Conservation (phyloP, 768 basidiomycete species). For the Xerocomellus dryophilus region DNA sequence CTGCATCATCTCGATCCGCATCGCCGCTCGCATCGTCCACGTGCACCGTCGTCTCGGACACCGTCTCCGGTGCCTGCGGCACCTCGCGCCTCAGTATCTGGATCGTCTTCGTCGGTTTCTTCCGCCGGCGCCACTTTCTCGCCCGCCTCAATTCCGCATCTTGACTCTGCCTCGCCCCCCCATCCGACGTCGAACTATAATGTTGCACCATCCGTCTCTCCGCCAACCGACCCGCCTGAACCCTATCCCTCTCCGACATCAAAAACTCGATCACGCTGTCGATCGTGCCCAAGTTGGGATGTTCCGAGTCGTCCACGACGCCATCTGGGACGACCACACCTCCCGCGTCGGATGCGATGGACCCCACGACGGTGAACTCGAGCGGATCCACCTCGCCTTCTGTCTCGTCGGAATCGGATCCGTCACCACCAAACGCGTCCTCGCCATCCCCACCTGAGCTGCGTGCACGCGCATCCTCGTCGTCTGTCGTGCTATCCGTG, state of each 20-base stretch:
- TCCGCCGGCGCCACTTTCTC: conserved; percentile 36
- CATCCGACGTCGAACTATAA: conserved; percentile 37
- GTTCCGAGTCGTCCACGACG: conserved; percentile 30
- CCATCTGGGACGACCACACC: conserved; percentile 30
- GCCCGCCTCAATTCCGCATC: conserved; percentile 40
- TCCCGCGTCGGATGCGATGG: conserved; percentile 21
- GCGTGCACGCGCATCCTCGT: conserved; percentile 4
- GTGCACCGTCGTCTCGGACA: conserved; percentile 23
- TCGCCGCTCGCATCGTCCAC: conserved; percentile 26
- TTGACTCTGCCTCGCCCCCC: conserved; percentile 35
- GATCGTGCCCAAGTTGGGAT: conserved; percentile 70
- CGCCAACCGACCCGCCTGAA: conserved; percentile 42
- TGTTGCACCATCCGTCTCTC: conserved; percentile 26
- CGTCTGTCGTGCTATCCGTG: conserved; percentile 20
- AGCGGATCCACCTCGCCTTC: conserved; percentile 36
- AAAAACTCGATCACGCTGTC: conserved; percentile 75
- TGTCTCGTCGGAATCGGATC: conserved; percentile 33
- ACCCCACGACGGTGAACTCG: conserved; percentile 28
- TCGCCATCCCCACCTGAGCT: conserved; percentile 4
- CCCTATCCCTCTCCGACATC: conserved; percentile 62
- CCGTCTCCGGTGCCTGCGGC: conserved; percentile 17
- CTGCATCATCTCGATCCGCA: conserved; percentile 25
- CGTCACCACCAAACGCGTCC: conserved; percentile 10
- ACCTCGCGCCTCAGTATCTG: conserved; percentile 27
- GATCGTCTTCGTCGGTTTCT: conserved; percentile 32